Evolutionary conservation across 306 rosid species (phyloP).

Genomic region (Ormosia semicastrata): DNA sequence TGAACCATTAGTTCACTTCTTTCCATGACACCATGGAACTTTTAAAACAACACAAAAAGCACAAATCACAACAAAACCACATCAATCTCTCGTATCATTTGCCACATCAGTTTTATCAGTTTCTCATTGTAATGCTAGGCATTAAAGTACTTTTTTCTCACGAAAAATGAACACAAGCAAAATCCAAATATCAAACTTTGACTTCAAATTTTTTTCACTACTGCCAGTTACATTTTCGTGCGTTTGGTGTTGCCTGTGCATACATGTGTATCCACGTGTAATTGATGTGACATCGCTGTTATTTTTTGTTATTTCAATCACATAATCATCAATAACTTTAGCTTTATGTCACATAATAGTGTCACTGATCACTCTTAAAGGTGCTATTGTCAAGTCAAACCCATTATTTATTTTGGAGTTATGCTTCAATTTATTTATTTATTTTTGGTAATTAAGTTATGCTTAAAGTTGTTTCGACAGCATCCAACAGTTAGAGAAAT

Average conservation of each 20-base stretch:
- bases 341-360: constrained; percentile 7
- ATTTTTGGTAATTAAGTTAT: background rate
- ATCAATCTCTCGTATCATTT: background rate
- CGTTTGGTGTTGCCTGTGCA: background rate
- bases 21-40: background rate
- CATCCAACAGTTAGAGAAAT: constrained; percentile 23
- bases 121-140: background rate
- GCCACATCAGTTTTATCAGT: background rate
- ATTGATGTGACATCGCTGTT: background rate
- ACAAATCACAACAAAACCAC: background rate
- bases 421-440: background rate
- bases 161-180: background rate
- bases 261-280: background rate
- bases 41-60: background rate
- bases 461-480: constrained; percentile 21
- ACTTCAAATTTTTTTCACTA: background rate
- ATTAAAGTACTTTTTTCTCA: background rate
- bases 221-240: background rate
- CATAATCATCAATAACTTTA: background rate
- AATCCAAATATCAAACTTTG: background rate
- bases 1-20: background rate
- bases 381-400: background rate
- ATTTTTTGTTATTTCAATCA: background rate
- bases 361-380: constrained; percentile 13
- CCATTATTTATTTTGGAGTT: constrained; percentile 11